Conservation (phyloP, 2,329 filamentous ascomycete species). For the Achaetomium macrosporum region DNA sequence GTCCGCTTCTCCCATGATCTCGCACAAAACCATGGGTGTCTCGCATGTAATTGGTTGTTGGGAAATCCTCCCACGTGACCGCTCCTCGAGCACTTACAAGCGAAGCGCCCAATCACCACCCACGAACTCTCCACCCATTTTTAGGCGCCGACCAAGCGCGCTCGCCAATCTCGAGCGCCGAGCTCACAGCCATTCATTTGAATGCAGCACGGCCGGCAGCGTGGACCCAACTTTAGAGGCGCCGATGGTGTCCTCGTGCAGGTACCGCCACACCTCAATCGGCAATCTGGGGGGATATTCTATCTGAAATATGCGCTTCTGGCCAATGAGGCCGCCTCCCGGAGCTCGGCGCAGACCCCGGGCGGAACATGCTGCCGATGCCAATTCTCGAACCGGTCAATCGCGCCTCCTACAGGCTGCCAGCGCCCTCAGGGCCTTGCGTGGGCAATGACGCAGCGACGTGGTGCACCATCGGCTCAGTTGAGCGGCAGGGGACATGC, state of each 20-base stretch:
- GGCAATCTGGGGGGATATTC: not conserved
- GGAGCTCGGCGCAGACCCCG: not conserved
- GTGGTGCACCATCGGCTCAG: too few species aligned
- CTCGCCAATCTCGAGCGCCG: not conserved
- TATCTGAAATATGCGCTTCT: conserved; percentile 1
- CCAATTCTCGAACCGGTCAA: too few species aligned
- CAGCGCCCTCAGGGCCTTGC: too few species aligned
- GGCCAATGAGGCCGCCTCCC: conserved; percentile 8
- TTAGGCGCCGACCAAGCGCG: conserved; percentile 25
- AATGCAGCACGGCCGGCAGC: conserved; percentile 6
- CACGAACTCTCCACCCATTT: conserved; percentile 6
- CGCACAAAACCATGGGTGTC: too few species aligned
- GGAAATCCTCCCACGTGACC: conserved; percentile 10
- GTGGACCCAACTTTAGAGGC: conserved; percentile 7
- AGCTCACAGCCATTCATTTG: conserved; percentile 11
- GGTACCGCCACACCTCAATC: conserved; percentile 10
- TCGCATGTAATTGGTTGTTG: not conserved
- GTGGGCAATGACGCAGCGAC: too few species aligned
- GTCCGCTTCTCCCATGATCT: too few species aligned
- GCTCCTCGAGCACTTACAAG: not conserved
- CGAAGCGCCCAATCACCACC: not conserved
- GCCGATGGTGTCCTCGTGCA: conserved; percentile 10
- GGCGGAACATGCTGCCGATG: too few species aligned
- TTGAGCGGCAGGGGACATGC: too few species aligned
- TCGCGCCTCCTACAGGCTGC: too few species aligned